These are phyloP conservation scores for Pleurotus ostreatus DNA, from an alignment of 768 basidiomycete genomes.

Conservation along the genomic window DNA sequence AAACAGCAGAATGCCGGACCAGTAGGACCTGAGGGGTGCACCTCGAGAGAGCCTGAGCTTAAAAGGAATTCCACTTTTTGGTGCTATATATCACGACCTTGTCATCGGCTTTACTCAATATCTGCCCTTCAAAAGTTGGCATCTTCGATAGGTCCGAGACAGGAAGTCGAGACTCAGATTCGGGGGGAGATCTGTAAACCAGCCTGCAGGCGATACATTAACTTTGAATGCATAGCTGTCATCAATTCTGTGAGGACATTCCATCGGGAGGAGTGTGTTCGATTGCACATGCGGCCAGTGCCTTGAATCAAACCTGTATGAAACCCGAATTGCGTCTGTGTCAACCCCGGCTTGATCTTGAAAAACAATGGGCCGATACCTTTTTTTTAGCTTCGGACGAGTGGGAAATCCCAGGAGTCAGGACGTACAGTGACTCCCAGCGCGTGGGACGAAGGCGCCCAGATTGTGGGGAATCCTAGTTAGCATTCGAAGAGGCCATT, in stretches of 20 bases:
- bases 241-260: constrained; percentile 3
- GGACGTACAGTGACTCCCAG: neutral
- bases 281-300: constrained; percentile 4
- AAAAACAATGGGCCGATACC: neutral
- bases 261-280: constrained; percentile 1
- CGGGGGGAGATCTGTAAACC: neutral
- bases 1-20: constrained; percentile 13
- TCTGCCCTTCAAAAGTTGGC: neutral
- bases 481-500: neutral
- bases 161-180: constrained; percentile 9
- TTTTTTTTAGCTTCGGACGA: neutral
- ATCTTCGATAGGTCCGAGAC: constrained; percentile 6
- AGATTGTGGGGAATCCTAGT: neutral
- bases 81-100: constrained; percentile 3
- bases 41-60: constrained; percentile 27
- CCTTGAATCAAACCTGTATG: constrained; percentile 1
- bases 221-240: neutral
- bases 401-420: too few species aligned
- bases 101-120: constrained; percentile 3
- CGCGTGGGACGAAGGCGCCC: neutral
- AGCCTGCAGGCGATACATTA: constrained; percentile 5
- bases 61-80: constrained; percentile 27
- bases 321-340: neutral
- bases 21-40: constrained; percentile 18
- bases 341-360: constrained; percentile 1